Evolutionary conservation across 345 rosid species (phyloP).

Genomic region (Citrus unshiu): DNA sequence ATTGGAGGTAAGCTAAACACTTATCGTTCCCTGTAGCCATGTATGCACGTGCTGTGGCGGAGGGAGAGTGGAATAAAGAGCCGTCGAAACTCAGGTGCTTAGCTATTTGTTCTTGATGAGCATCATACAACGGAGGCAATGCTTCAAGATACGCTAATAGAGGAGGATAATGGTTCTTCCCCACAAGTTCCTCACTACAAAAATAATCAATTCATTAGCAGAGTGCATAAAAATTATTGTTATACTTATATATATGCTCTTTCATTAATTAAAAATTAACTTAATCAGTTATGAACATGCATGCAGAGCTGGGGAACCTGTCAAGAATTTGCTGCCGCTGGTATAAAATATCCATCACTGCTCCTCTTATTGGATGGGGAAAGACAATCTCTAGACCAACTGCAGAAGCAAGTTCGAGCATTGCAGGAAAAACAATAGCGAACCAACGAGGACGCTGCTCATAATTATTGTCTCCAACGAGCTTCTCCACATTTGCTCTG

Average conservation of each 20-base stretch:
- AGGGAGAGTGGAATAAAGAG: slow-evolving; percentile 60
- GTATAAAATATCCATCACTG: slow-evolving; percentile 20
- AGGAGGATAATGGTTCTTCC: slow-evolving; percentile 26
- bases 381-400: slow-evolving; percentile 36
- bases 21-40: slow-evolving; percentile 46
- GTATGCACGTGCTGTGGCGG: slow-evolving; percentile 62
- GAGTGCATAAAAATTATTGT: no score
- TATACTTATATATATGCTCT: no score
- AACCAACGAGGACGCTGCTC: slow-evolving; percentile 53
- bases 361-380: slow-evolving; percentile 1
- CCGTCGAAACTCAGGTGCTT: slow-evolving; percentile 37
- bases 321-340: slow-evolving; percentile 35
- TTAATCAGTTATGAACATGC: background rate
- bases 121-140: slow-evolving; percentile 19
- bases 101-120: slow-evolving; percentile 22
- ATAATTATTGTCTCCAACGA: slow-evolving; percentile 16
- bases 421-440: slow-evolving; percentile 41
- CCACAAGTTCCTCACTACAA: slow-evolving; percentile 40
- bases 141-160: slow-evolving; percentile 52
- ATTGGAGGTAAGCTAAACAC: slow-evolving; percentile 43
- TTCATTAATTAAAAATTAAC: background rate
- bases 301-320: slow-evolving; percentile 17
- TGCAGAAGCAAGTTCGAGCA: slow-evolving; percentile 43
- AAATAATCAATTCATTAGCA: no score
- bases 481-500: slow-evolving; percentile 28